These are phyloP conservation scores for Croton setiger DNA, from an alignment of 441 rosid species.

Conservation along the genomic window DNA sequence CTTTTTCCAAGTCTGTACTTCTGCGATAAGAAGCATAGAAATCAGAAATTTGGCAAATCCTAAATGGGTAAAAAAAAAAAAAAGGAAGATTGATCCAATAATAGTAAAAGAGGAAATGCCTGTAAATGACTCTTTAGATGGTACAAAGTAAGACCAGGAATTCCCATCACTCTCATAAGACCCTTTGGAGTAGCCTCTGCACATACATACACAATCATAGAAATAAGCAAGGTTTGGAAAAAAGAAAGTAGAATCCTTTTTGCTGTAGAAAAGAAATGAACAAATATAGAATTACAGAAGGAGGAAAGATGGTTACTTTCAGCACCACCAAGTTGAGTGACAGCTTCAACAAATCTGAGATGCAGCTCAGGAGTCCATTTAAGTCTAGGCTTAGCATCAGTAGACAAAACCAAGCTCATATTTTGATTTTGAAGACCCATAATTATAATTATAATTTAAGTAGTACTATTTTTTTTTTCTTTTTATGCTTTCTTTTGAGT, in stretches of 20 bases:
- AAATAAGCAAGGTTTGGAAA: constrained; percentile 14
- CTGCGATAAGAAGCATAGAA: constrained; percentile 41
- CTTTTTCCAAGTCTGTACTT: constrained; percentile 89
- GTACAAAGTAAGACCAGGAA: constrained; percentile 89
- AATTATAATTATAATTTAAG: background rate
- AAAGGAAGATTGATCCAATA: constrained; percentile 17
- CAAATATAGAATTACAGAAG: background rate
- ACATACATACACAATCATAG: constrained; percentile 35
- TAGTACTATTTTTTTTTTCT: too few species aligned
- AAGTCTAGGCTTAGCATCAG: constrained; percentile 93
- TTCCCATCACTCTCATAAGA: constrained; percentile 79
- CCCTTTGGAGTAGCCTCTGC: constrained; percentile 97
- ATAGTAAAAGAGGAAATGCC: constrained; percentile 32
- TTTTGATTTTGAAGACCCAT: constrained; percentile 47
- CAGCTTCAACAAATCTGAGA: constrained; percentile 72
- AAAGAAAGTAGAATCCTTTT: background rate
- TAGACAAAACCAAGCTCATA: constrained; percentile 73
- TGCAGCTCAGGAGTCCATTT: constrained; percentile 97
- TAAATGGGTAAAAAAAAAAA: background rate
- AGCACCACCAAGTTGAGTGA: constrained; percentile 83
- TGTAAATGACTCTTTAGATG: constrained; percentile 99
- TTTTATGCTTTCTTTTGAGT: background rate
- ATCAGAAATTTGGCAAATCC: constrained; percentile 1
- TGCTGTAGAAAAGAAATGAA: constrained; percentile 5
- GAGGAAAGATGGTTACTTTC: constrained; percentile 48